Evolutionary conservation across 176 grass and related monocot genomes (phyloP).

Genomic region (Tuctoria greenei): DNA sequence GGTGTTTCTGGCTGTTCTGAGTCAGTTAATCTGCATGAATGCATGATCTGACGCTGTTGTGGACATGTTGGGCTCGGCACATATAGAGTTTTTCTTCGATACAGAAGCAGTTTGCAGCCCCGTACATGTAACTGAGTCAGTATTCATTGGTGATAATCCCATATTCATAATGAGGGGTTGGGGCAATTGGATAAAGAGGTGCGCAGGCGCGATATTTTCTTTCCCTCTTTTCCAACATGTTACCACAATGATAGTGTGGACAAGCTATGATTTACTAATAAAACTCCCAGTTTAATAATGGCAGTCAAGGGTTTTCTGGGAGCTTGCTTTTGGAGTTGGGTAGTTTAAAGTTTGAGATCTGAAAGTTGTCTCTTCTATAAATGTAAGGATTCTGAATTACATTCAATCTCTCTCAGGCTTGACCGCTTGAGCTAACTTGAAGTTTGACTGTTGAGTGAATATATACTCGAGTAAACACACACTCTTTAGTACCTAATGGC

Average conservation of each 20-base stretch:
- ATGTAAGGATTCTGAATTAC: too few relatives aligned
- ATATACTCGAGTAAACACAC: too few relatives aligned
- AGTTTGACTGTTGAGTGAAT: too few relatives aligned
- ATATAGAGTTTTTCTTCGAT: conserved; percentile 2
- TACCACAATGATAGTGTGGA: background rate
- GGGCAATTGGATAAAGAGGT: background rate
- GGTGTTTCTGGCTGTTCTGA: background rate
- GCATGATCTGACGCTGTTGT: background rate
- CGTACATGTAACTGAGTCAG: conserved; percentile 11
- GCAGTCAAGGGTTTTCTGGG: background rate
- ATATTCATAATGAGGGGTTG: background rate
- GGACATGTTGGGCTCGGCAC: background rate
- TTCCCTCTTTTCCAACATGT: background rate
- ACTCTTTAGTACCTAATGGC: too few relatives aligned
- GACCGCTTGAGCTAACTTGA: background rate
- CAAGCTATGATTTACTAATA: conserved; percentile 14
- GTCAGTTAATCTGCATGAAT: background rate
- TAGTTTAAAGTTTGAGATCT: too few relatives aligned
- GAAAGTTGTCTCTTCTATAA: too few relatives aligned
- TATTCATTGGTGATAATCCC: background rate
- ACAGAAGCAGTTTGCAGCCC: background rate
- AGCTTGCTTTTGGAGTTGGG: background rate
- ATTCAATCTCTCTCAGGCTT: too few relatives aligned
- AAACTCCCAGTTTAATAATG: background rate
- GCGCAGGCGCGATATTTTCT: background rate